phyloP scores from a whole-genome alignment of 2,329 filamentous ascomycete species.

The Mycosphaerella arachidis region DNA sequence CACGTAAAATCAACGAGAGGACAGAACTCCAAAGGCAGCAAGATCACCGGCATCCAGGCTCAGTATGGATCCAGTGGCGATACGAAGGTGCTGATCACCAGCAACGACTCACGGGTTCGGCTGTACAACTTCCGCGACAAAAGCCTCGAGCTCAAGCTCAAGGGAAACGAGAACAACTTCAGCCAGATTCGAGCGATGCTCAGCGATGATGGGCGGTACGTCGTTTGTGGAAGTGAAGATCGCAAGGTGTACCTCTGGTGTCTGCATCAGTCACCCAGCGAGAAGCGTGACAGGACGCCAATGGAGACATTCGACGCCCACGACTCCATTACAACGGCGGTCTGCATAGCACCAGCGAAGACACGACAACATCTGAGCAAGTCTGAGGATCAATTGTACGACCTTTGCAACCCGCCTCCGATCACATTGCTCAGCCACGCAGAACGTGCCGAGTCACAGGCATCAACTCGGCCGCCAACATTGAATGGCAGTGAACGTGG shows the following conservation, averaged over 20 bases:
- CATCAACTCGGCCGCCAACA: constrained; percentile 47
- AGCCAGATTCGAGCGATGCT: constrained; percentile 89
- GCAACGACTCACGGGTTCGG: constrained; percentile 88
- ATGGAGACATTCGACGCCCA: constrained; percentile 90
- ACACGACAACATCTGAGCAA: constrained; percentile 72
- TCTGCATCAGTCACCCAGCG: constrained; percentile 54
- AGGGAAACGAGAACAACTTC: constrained; percentile 82
- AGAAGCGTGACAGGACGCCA: constrained; percentile 72
- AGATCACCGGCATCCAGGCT: constrained; percentile 90
- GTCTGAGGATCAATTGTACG: constrained; percentile 90
- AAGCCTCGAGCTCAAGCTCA: constrained; percentile 80
- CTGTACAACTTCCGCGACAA: constrained; percentile 86
- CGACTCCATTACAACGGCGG: constrained; percentile 81
- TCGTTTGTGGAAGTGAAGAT: constrained; percentile 92
- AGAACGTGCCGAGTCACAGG: constrained; percentile 48
- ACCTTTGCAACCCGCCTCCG: constrained; percentile 91
- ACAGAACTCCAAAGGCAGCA: constrained; percentile 92
- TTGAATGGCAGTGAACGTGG: constrained; percentile 35
- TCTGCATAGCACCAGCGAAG: constrained; percentile 74
- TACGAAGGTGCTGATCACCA: constrained; percentile 81
- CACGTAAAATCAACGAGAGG: constrained; percentile 90
- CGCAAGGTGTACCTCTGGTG: constrained; percentile 88
- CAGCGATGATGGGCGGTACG: constrained; percentile 77
- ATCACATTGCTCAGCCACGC: constrained; percentile 73
- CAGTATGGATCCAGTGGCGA: constrained; percentile 59